Conservation (phyloP, 257 asterid species). For the Anisodus tanguticus region DNA sequence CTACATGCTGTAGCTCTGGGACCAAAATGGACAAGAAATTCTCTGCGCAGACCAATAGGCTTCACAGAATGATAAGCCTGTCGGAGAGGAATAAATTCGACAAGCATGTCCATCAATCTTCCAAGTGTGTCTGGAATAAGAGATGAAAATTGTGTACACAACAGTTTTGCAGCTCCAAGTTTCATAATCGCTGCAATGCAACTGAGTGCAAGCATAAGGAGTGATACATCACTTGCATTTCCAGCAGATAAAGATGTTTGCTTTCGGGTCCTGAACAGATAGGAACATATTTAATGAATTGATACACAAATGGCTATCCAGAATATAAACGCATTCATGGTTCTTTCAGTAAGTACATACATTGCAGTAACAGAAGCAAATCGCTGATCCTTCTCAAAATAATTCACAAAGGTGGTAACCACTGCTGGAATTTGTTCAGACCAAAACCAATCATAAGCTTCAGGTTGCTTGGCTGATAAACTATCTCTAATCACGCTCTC, state of each 20-base stretch:
- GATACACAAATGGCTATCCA: conserved; percentile 25
- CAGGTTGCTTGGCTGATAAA: conserved; percentile 76
- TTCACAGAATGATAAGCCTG: conserved; percentile 70
- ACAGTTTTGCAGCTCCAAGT: conserved; percentile 91
- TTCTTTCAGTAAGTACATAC: conserved; percentile 53
- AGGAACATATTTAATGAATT: conserved; percentile 32
- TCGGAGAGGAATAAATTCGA: conserved; percentile 73
- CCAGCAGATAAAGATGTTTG: conserved; percentile 56
- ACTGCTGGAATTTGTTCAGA: conserved; percentile 79
- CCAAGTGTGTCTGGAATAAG: conserved; percentile 74
- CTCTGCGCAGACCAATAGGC: conserved; percentile 82
- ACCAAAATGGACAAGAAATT: conserved; percentile 95
- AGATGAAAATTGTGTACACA: conserved; percentile 81
- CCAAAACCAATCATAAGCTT: conserved; percentile 85
- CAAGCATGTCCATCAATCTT: conserved; percentile 89
- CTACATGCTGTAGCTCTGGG: conserved; percentile 82
- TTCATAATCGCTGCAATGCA: conserved; percentile 88
- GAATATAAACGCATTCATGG: neutral
- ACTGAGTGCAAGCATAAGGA: conserved; percentile 85
- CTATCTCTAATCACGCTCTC: conserved; percentile 78
- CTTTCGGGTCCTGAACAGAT: conserved; percentile 58
- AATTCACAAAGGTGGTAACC: conserved; percentile 69
- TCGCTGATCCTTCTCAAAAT: conserved; percentile 70
- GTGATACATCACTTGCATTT: conserved; percentile 71
- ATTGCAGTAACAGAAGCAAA: conserved; percentile 66